Conservation (phyloP, 305 asterid species). For the Ajuga reptans region DNA sequence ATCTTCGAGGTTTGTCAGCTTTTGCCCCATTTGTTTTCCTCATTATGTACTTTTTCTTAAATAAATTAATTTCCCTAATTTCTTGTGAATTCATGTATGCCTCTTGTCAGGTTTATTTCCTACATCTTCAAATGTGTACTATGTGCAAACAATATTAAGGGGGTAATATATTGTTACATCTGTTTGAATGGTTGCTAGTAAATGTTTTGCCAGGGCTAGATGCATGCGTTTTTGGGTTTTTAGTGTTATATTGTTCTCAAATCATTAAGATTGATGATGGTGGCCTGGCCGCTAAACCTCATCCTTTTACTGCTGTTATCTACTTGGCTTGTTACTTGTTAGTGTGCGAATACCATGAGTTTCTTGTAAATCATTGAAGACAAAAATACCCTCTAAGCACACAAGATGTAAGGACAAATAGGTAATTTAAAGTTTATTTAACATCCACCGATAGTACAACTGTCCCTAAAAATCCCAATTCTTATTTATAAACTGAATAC, state of each 20-base stretch:
- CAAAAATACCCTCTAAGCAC: neutral
- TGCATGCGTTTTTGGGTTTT: neutral
- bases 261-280: neutral
- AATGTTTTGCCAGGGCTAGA: neutral
- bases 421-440: neutral
- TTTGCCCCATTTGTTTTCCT: neutral
- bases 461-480: neutral
- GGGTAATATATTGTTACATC: neutral
- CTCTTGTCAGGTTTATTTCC: no score
- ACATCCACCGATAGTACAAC: neutral
- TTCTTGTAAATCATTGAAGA: neutral
- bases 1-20: conserved; percentile 60
- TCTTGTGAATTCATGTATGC: no score
- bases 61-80: no score
- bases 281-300: no score
- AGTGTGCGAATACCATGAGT: no score
- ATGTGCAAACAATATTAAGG: no score
- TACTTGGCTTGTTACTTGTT: neutral
- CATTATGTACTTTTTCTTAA: neutral
- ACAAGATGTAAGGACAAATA: neutral
- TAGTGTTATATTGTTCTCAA: neutral
- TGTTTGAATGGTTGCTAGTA: no score
- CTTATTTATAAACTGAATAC: no score
- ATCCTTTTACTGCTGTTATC: neutral
- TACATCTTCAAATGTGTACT: neutral